Conservation (phyloP, 2,329 filamentous ascomycete species). For the Pyrenophora teres region DNA sequence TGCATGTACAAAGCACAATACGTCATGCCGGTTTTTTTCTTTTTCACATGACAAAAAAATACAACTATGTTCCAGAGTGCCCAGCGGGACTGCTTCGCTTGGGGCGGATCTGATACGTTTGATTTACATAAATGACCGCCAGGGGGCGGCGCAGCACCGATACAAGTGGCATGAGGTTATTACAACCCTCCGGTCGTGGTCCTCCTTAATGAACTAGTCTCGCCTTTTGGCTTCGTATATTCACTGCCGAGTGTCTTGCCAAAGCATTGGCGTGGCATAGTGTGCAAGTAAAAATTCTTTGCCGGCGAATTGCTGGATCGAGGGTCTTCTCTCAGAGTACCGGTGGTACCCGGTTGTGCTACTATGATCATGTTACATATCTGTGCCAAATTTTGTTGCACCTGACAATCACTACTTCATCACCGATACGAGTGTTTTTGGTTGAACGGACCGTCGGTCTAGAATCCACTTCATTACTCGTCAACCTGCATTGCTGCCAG, state of each 20-base stretch:
- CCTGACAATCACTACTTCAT: not conserved
- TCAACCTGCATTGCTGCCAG: not conserved
- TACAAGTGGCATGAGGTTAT: constrained; percentile 11
- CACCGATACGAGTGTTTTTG: not conserved
- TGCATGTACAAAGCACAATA: not conserved
- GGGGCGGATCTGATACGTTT: constrained; percentile 32
- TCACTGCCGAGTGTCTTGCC: not conserved
- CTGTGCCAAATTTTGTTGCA: not conserved
- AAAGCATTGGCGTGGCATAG: not conserved
- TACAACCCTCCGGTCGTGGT: not conserved
- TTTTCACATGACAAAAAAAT: not conserved
- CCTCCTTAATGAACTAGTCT: not conserved
- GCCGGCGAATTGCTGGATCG: no score
- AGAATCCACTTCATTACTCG: not conserved
- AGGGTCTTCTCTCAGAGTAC: no score
- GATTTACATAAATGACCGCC: constrained; percentile 12
- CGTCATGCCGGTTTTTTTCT: not conserved
- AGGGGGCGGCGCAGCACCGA: constrained; percentile 15
- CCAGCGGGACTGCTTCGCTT: constrained; percentile 22
- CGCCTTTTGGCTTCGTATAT: not conserved
- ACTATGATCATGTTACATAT: not conserved
- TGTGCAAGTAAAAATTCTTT: no score
- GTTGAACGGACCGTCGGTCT: not conserved
- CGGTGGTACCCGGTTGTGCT: not conserved
- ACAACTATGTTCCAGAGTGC: not conserved